phyloP scores from a whole-genome alignment of 2,329 filamentous ascomycete genomes.

The Claviceps maximensis region DNA sequence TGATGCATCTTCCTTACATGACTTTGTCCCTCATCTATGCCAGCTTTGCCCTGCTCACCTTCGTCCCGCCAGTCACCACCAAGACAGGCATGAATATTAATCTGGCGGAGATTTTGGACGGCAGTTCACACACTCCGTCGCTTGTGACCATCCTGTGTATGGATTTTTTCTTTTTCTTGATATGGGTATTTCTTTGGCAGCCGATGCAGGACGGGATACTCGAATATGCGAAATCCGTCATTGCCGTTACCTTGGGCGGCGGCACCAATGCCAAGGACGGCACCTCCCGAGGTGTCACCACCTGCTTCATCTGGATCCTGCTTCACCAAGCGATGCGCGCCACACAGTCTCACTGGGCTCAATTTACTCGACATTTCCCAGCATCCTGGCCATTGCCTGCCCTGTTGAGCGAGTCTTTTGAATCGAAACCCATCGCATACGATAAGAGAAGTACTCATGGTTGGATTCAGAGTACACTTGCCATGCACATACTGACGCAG shows the following conservation, averaged over 20 bases:
- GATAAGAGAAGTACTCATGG: conserved; percentile 47
- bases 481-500: conserved; percentile 64
- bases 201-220: conserved; percentile 79
- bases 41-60: conserved; percentile 83
- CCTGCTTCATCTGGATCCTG: conserved; percentile 56
- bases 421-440: conserved; percentile 28
- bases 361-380: conserved; percentile 31
- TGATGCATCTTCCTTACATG: conserved; percentile 82
- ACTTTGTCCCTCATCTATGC: conserved; percentile 82
- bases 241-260: conserved; percentile 79
- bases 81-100: conserved; percentile 69
- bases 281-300: conserved; percentile 57
- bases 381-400: conserved; percentile 32
- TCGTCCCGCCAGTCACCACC: conserved; percentile 71
- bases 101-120: conserved; percentile 83
- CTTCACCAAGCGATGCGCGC: conserved; percentile 38
- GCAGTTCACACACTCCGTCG: conserved; percentile 73
- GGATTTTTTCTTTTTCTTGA: conserved; percentile 67
- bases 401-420: conserved; percentile 34
- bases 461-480: conserved; percentile 55
- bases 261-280: conserved; percentile 57
- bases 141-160: conserved; percentile 73
- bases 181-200: conserved; percentile 81
- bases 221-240: conserved; percentile 84
- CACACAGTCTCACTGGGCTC: conserved; percentile 35